Percentiles rank a stretch among this genome's conserved stretches.
Conservation (phyloP, 805 yeast species). For the Lipomyces yamadae region DNA sequence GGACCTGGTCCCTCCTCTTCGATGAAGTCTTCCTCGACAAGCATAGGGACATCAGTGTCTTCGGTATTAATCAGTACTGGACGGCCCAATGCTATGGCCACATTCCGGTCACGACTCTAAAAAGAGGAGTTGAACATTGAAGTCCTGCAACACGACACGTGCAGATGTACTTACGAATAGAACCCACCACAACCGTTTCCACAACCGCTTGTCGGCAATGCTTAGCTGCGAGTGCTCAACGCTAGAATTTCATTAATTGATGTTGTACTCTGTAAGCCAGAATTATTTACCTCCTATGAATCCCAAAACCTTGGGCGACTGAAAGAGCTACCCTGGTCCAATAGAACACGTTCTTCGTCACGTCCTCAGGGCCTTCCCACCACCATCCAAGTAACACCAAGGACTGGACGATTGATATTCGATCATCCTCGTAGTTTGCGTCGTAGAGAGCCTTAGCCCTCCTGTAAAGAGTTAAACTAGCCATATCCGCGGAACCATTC, state of each 20-base stretch:
- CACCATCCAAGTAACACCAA: slow-evolving; percentile 65
- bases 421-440: slow-evolving; percentile 68
- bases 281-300: slow-evolving; percentile 57
- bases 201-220: slow-evolving; percentile 53
- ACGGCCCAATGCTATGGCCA: slow-evolving; percentile 74
- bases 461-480: slow-evolving; percentile 64
- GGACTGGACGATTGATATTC: slow-evolving; percentile 64
- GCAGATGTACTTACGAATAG: slow-evolving; percentile 52
- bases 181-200: slow-evolving; percentile 79
- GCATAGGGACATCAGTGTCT: slow-evolving; percentile 78
- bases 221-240: slow-evolving; percentile 50
- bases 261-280: background rate
- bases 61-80: slow-evolving; percentile 70
- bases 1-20: slow-evolving; percentile 54
- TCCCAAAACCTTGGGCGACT: slow-evolving; percentile 74
- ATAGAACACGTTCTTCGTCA: slow-evolving; percentile 66
- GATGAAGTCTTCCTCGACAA: slow-evolving; percentile 66
- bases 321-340: slow-evolving; percentile 74
- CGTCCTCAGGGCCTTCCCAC: slow-evolving; percentile 76
- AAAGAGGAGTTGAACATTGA: background rate
- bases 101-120: slow-evolving; percentile 60
- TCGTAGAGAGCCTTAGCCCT: slow-evolving; percentile 79
- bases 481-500: slow-evolving; percentile 54
- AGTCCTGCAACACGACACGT: background rate
- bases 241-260: slow-evolving; percentile 16